Conservation (phyloP, 345 rosid species). For the Excoecaria agallocha region DNA sequence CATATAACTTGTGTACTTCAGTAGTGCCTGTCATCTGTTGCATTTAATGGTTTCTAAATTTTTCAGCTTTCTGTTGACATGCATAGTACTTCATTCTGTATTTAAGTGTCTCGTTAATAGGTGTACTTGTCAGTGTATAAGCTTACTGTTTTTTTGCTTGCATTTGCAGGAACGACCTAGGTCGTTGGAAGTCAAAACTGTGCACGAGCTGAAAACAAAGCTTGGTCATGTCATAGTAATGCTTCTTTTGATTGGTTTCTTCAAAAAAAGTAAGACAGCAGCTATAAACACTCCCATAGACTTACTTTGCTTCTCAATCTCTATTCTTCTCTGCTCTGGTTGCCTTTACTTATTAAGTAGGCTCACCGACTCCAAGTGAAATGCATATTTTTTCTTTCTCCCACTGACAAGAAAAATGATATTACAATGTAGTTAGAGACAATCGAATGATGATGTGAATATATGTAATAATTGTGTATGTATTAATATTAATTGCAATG, state of each 20-base stretch:
- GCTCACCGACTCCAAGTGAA: constrained; percentile 51
- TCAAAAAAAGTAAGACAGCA: constrained; percentile 79
- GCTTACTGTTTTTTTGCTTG: not conserved
- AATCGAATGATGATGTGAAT: not conserved
- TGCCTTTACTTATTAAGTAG: constrained; percentile 76
- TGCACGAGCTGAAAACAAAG: constrained; percentile 79
- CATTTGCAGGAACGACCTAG: constrained; percentile 45
- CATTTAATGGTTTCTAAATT: not conserved
- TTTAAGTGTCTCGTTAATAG: too few relatives aligned
- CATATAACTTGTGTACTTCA: too few relatives aligned
- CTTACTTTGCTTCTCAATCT: constrained; percentile 76
- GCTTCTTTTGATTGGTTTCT: constrained; percentile 84
- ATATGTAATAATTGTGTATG: not conserved
- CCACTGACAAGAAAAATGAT: not conserved
- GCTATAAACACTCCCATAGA: constrained; percentile 59
- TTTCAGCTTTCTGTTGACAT: too few relatives aligned
- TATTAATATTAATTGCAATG: too few relatives aligned
- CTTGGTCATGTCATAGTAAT: constrained; percentile 94
- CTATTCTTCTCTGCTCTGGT: constrained; percentile 73
- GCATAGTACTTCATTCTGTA: too few relatives aligned
- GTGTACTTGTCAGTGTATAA: too few relatives aligned
- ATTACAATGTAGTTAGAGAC: not conserved
- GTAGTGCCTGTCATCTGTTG: not conserved
- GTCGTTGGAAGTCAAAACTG: constrained; percentile 79
- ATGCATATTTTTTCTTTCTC: not conserved